A percentile compares a stretch with the other conserved stretches of the same genome.
Evolutionary conservation across 345 rosid species (phyloP).

Genomic region (Euphorbia lathyris): DNA sequence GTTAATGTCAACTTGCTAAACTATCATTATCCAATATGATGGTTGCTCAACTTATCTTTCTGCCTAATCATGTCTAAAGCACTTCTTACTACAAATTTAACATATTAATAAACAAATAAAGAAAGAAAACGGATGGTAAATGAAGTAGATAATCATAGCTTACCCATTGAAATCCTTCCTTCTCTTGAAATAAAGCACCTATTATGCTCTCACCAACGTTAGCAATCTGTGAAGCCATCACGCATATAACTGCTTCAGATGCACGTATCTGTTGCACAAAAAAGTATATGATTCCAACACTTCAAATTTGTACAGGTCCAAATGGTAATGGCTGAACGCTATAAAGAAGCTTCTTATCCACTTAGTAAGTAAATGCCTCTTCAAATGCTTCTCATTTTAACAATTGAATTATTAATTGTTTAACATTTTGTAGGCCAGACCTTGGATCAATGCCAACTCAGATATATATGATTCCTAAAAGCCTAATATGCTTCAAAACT

Average conservation of each 20-base stretch:
- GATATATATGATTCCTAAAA: neutral
- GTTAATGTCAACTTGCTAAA: neutral
- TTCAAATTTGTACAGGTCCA: neutral
- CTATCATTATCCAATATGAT: too few relatives aligned
- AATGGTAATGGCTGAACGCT: neutral
- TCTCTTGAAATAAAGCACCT: conserved; percentile 84
- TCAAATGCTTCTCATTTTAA: neutral
- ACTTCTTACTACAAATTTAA: too few relatives aligned
- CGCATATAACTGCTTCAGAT: conserved; percentile 68
- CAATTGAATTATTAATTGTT: neutral
- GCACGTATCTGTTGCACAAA: conserved; percentile 51
- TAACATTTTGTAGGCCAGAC: neutral
- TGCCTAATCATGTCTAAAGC: too few relatives aligned
- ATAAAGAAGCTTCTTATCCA: neutral
- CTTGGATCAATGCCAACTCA: neutral
- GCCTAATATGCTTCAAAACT: neutral
- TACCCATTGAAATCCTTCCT: conserved; percentile 88
- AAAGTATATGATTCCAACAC: conserved; percentile 5
- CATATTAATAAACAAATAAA: too few relatives aligned
- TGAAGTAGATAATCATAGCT: conserved; percentile 13
- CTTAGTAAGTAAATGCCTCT: neutral
- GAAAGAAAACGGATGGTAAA: too few relatives aligned
- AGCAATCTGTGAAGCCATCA: conserved; percentile 89
- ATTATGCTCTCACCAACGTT: conserved; percentile 92
- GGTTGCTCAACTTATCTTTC: too few relatives aligned